Evolutionary conservation across 208 protist species (phyloP).

Genomic region (Leishmania lainsoni): DNA sequence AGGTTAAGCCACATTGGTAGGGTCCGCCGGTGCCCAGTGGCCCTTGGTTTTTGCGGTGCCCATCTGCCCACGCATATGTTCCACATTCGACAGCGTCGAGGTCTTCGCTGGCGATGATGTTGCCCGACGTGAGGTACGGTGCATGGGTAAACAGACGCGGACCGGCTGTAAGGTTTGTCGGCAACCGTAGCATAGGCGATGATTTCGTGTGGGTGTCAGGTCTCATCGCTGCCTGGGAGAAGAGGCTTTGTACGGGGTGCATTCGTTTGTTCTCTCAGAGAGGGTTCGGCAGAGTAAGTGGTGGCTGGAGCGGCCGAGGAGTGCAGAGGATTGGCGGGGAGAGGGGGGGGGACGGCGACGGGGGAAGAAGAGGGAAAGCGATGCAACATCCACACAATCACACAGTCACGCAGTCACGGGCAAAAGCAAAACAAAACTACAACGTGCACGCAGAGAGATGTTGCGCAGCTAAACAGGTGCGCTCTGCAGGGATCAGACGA

Average conservation of each 20-base stretch:
- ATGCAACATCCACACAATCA: neutral
- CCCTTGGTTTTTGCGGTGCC: neutral
- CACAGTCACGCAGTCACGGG: neutral
- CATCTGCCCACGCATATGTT: neutral
- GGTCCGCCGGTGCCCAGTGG: neutral
- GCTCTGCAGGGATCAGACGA: neutral
- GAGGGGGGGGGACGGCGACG: neutral
- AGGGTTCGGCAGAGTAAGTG: neutral
- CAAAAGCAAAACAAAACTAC: neutral
- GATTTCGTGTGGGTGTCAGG: neutral
- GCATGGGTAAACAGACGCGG: slow-evolving; percentile 19
- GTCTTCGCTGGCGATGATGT: slow-evolving; percentile 25
- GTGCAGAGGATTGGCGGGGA: neutral
- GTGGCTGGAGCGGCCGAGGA: neutral
- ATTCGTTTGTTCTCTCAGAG: neutral
- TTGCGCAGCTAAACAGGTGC: neutral
- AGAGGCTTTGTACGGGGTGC: neutral
- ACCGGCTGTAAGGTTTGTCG: neutral
- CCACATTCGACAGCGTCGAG: neutral
- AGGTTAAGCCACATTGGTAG: slow-evolving; percentile 6
- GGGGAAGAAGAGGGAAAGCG: neutral
- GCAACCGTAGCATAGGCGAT: neutral
- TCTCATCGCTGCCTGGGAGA: neutral
- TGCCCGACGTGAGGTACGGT: slow-evolving; percentile 25
- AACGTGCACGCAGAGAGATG: neutral